A percentile compares a stretch with the other conserved stretches of the same genome.
These are phyloP conservation scores for Knoxdaviesia capensis DNA, from an alignment of 2,329 filamentous ascomycete species.

Conservation along the genomic window DNA sequence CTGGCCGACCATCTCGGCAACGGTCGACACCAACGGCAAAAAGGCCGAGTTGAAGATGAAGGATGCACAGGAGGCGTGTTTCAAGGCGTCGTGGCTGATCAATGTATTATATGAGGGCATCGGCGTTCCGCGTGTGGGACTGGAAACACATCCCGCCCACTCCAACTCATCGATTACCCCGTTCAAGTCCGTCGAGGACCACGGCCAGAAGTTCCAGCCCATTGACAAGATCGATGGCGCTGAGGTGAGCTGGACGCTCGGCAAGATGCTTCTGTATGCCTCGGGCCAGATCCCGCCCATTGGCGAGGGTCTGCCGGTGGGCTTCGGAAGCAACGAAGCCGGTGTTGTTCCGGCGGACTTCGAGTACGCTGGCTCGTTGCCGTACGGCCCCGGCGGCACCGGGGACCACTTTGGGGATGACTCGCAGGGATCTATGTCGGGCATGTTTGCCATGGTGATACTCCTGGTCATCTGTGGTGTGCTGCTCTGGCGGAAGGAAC, in stretches of 20 bases:
- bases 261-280: constrained; percentile 90
- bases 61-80: constrained; percentile 74
- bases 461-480: too few species aligned
- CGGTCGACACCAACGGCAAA: constrained; percentile 46
- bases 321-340: constrained; percentile 69
- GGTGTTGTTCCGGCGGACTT: constrained; percentile 51
- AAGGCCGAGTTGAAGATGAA: constrained; percentile 58
- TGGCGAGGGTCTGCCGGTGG: constrained; percentile 47
- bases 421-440: too few species aligned
- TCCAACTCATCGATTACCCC: constrained; percentile 53
- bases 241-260: constrained; percentile 93
- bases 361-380: constrained; percentile 45
- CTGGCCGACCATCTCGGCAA: constrained; percentile 57
- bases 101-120: constrained; percentile 93
- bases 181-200: constrained; percentile 46
- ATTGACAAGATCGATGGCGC: constrained; percentile 80
- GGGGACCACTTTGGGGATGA: constrained; percentile 18
- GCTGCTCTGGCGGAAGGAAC: too few species aligned
- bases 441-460: too few species aligned
- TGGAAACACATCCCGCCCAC: constrained; percentile 36
- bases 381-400: constrained; percentile 10
- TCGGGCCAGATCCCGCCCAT: constrained; percentile 63
- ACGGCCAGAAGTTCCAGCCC: constrained; percentile 76
- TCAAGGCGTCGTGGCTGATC: constrained; percentile 96
- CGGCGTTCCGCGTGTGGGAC: constrained; percentile 66